phyloP scores from a whole-genome alignment of 1,284 basidiomycete genomes.

The Gomphus sp. region DNA sequence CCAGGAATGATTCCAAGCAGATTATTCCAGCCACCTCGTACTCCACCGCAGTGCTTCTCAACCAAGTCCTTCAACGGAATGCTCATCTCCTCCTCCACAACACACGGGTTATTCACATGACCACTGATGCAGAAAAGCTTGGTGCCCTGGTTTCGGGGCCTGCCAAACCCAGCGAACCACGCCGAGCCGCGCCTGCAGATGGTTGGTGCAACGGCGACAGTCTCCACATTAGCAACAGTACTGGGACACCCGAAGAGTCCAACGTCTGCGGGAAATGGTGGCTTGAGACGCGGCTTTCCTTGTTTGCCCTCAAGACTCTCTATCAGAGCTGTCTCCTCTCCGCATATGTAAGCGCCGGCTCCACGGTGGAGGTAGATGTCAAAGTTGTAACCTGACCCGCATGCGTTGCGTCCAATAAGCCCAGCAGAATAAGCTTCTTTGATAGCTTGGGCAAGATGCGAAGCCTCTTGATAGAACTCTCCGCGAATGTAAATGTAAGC shows the following conservation, averaged over 20 bases:
- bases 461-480: constrained; percentile 94
- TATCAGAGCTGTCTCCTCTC: constrained; percentile 97
- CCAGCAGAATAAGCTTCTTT: constrained; percentile 90
- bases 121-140: constrained; percentile 96
- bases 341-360: constrained; percentile 97
- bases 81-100: constrained; percentile 98
- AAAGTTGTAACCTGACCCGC: constrained; percentile 87
- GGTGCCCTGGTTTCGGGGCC: constrained; percentile 91
- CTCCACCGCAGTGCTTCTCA: constrained; percentile 95
- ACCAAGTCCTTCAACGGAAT: constrained; percentile 91
- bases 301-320: constrained; percentile 97
- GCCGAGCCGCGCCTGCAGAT: constrained; percentile 84
- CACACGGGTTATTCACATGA: constrained; percentile 97
- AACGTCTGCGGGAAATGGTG: constrained; percentile 98
- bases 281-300: constrained; percentile 96
- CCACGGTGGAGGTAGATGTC: constrained; percentile 97
- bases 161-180: constrained; percentile 94
- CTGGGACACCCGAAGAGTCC: constrained; percentile 95
- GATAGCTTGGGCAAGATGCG: constrained; percentile 91
- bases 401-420: constrained; percentile 89
- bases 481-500: constrained; percentile 99
- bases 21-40: constrained; percentile 95
- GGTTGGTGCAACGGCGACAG: constrained; percentile 94
- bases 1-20: constrained; percentile 92
- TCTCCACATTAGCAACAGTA: constrained; percentile 98